phyloP scores from a whole-genome alignment of 2,329 filamentous ascomycete genomes.

The Botrytis fabae region DNA sequence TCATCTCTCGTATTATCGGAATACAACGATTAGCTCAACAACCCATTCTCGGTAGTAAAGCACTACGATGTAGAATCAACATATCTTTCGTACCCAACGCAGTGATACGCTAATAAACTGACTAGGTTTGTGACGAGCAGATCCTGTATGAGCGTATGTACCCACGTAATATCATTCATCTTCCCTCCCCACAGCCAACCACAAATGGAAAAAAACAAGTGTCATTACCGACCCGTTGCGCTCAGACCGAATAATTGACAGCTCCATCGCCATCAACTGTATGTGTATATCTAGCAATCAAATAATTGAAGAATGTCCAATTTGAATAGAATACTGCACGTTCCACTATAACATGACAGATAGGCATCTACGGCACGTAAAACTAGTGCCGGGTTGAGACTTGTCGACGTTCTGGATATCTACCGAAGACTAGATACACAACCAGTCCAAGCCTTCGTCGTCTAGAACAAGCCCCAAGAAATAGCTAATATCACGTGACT shows the following conservation, averaged over 20 bases:
- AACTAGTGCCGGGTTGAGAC: not conserved
- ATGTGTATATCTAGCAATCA: not conserved
- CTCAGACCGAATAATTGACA: not conserved
- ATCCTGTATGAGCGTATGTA: not conserved
- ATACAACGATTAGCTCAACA: not conserved
- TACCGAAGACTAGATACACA: not conserved
- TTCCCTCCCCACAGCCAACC: not conserved
- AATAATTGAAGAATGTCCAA: not conserved
- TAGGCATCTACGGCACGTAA: not conserved
- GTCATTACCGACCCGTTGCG: not conserved
- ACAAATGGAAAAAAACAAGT: not conserved
- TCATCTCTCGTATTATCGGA: not conserved
- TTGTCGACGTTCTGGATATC: not conserved
- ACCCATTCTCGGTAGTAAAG: not conserved
- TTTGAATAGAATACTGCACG: not conserved
- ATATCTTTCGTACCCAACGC: not conserved
- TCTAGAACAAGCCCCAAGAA: not conserved
- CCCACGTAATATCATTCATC: not conserved
- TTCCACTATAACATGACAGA: not conserved
- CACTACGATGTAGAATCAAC: not conserved
- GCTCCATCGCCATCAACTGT: not conserved
- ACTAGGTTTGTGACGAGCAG: not conserved
- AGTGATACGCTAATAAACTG: not conserved
- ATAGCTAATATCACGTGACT: not conserved
- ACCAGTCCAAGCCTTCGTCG: not conserved